Evolutionary conservation across 2,329 filamentous ascomycete genomes (phyloP), one percentile per base, ranked within the genome.

Genomic region (Xylaria sp.): DNA sequence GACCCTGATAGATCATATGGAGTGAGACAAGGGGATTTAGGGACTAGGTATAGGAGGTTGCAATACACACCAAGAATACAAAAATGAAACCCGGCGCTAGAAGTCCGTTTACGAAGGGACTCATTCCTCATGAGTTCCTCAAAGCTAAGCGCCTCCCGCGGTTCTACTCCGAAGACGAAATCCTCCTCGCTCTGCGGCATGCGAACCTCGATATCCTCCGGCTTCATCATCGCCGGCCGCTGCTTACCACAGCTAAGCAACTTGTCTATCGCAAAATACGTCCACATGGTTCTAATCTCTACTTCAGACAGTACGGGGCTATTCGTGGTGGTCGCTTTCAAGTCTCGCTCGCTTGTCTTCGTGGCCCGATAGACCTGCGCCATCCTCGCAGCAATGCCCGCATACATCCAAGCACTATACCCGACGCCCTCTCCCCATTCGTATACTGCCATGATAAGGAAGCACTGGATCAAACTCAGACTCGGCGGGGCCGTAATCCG

Each of bases 371-470:
- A 70, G 44, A 68, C 70, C 8, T 69, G 69, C 0, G 68, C 69
- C 68, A 71, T 71, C n/a, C 69, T 60, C 16, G 69, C 67, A 37
- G 69, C 67, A 8, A 71, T 70, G 16, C 68, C 65, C 0, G 62
- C 62, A n/a, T 71, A 68, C 68, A 70, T 68, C 70, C 68, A 71
- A 35, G 68, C 70, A 50, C 62, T 68, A 54, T 71, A 68, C 6
- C 68, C 68, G 9, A 66, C 50, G 1, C 65, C 65, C 35, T 71
- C 68, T 1, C 69, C 70, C 70, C 70, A 71, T 62, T 71, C 68
- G 48, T 68, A 71, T n/a, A 71, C 51, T 1, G 68, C 68, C 65
- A 70, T 66, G 32, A 71, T 48, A 6, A 71, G 68, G 13, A 70
- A 71, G 23, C 70, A 68, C 40, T 71, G 68, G 18, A 71, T 68